Evolutionary conservation across 1,284 basidiomycete species (phyloP).

Genomic region (Lignosus rhinocerotis): DNA sequence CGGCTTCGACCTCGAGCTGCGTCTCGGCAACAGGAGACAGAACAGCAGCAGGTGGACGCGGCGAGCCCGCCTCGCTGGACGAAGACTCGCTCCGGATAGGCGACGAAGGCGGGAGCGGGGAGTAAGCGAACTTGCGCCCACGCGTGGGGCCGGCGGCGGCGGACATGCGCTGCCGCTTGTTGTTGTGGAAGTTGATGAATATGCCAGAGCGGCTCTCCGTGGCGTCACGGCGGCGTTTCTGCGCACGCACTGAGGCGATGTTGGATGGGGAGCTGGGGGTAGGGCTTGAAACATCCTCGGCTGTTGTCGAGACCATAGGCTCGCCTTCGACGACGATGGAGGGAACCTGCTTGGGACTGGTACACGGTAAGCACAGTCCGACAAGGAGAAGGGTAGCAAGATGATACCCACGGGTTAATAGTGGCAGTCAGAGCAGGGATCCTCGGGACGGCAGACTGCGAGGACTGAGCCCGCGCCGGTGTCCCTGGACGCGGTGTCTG

Average conservation of each 20-base stretch:
- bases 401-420: background rate
- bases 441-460: background rate
- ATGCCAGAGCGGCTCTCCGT: background rate
- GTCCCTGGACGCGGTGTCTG: background rate
- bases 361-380: background rate
- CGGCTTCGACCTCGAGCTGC: too few species aligned
- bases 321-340: slow-evolving; percentile 4
- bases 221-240: background rate
- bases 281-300: slow-evolving; percentile 1
- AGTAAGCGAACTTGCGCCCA: background rate
- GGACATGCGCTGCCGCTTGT: background rate
- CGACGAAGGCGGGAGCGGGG: slow-evolving; percentile 8
- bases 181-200: background rate
- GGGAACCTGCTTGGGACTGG: background rate
- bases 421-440: background rate
- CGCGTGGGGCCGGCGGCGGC: background rate
- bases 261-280: slow-evolving; percentile 9
- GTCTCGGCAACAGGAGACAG: background rate
- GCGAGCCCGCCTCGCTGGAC: background rate
- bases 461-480: background rate
- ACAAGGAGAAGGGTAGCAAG: too few species aligned
- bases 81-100: background rate
- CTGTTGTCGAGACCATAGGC: background rate
- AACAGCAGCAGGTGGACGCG: background rate
- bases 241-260: background rate